Percentiles rank a stretch among this genome's conserved stretches.
These are phyloP conservation scores for Pseudocercospora macadamiae DNA, from an alignment of 2,329 filamentous ascomycete species.

Conservation along the genomic window DNA sequence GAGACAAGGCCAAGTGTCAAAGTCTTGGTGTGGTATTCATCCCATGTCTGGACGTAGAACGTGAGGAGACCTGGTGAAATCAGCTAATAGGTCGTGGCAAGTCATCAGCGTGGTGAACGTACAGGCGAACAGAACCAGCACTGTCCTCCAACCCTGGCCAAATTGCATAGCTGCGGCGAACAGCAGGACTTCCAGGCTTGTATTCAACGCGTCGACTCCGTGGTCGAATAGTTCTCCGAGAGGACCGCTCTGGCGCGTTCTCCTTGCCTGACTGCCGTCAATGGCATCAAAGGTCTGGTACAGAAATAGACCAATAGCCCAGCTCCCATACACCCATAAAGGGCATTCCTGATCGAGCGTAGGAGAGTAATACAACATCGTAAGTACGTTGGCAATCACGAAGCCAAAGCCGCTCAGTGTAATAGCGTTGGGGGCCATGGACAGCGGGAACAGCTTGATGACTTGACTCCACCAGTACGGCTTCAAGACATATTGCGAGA, in stretches of 20 bases:
- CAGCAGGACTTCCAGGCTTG: constrained; percentile 86
- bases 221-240: constrained; percentile 97
- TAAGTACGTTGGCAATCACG: constrained; percentile 84
- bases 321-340: constrained; percentile 90
- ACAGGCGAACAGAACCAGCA: constrained; percentile 82
- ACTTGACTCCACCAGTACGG: constrained; percentile 96
- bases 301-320: constrained; percentile 85
- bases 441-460: constrained; percentile 92
- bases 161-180: constrained; percentile 93
- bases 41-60: constrained; percentile 99
- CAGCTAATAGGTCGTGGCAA: background rate
- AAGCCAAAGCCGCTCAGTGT: constrained; percentile 90
- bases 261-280: constrained; percentile 89
- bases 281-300: constrained; percentile 99
- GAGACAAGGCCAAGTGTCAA: constrained; percentile 90
- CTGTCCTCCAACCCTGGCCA: constrained; percentile 87
- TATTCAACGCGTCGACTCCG: constrained; percentile 95
- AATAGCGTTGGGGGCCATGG: constrained; percentile 80
- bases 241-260: constrained; percentile 89
- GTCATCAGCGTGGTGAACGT: constrained; percentile 60
- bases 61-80: constrained; percentile 63
- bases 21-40: constrained; percentile 97
- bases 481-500: constrained; percentile 92
- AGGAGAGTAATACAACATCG: constrained; percentile 95
- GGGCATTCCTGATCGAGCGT: constrained; percentile 91